A percentile compares a stretch with the other conserved stretches of the same genome.
Evolutionary conservation across 805 yeast genomes (phyloP).

Genomic region (Ogataea nakhonphanomensis): DNA sequence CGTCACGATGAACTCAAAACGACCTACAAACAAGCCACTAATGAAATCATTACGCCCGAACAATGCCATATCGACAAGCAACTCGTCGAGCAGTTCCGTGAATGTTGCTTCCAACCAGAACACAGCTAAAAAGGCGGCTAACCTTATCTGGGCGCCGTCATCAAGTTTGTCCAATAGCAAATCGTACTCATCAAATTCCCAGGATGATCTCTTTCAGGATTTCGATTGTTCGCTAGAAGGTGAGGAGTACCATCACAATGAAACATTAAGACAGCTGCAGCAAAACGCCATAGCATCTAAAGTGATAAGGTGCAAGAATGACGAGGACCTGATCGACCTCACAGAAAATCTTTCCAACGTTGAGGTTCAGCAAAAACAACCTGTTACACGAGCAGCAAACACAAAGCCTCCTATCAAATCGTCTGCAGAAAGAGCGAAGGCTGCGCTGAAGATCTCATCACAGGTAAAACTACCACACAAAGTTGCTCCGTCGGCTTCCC

Average conservation of each 20-base stretch:
- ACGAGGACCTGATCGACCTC: conserved; percentile 16
- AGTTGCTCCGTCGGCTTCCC: conserved; percentile 10
- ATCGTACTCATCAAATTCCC: conserved; percentile 24
- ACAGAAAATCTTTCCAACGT: conserved; percentile 13
- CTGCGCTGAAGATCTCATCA: conserved; percentile 33
- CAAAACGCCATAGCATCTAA: conserved; percentile 23
- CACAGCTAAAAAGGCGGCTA: conserved; percentile 36
- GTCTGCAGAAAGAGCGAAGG: conserved; percentile 30
- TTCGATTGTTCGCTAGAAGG: conserved; percentile 26
- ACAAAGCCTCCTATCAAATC: conserved; percentile 14
- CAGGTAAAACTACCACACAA: conserved; percentile 29
- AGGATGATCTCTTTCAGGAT: conserved; percentile 25
- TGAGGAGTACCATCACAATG: conserved; percentile 24
- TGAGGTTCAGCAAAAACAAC: conserved; percentile 14
- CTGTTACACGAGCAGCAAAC: conserved; percentile 1
- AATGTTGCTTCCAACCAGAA: conserved; percentile 10
- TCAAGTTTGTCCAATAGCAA: conserved; percentile 26
- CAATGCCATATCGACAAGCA: conserved; percentile 5
- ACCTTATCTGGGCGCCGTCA: conserved; percentile 37
- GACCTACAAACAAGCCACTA: conserved; percentile 18
- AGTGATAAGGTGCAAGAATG: conserved; percentile 15
- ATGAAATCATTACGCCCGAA: conserved; percentile 22
- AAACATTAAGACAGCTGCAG: conserved; percentile 28
- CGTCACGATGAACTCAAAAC: conserved; percentile 29
- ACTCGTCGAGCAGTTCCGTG: not conserved